Conservation (phyloP, 208 protist genomes). For the Naegleria fowleri region DNA sequence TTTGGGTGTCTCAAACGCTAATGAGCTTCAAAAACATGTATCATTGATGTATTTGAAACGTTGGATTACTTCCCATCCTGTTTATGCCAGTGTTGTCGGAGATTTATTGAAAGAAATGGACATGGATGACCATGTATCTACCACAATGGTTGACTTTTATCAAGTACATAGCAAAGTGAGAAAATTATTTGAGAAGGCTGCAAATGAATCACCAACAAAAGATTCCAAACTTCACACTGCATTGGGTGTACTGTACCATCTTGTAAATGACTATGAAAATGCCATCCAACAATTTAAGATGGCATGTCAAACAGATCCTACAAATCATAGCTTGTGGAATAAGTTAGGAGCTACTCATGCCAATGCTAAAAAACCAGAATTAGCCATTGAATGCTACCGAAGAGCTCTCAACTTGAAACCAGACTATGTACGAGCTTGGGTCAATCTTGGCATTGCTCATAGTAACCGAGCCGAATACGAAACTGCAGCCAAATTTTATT, state of each 20-base stretch:
- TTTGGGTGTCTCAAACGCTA: background rate
- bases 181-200: background rate
- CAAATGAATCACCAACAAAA: background rate
- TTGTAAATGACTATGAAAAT: background rate
- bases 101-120: background rate
- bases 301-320: background rate
- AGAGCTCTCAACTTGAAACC: slow-evolving; percentile 25
- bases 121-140: background rate
- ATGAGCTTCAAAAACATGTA: background rate
- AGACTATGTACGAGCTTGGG: slow-evolving; percentile 30
- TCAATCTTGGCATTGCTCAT: slow-evolving; percentile 26
- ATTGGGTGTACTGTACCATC: slow-evolving; percentile 21
- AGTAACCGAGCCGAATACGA: background rate
- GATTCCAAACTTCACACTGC: background rate
- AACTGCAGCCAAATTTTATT: background rate
- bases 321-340: slow-evolving; percentile 19
- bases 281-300: background rate
- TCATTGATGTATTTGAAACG: background rate
- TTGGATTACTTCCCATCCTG: slow-evolving; percentile 9
- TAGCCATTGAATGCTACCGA: slow-evolving; percentile 16
- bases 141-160: background rate
- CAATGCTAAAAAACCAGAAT: background rate
- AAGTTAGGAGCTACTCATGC: slow-evolving; percentile 28
- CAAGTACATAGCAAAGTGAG: background rate
- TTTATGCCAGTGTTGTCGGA: background rate